Base-by-base conservation (phyloP, 306 rosid genomes). In the Lupinus albus region DNA sequence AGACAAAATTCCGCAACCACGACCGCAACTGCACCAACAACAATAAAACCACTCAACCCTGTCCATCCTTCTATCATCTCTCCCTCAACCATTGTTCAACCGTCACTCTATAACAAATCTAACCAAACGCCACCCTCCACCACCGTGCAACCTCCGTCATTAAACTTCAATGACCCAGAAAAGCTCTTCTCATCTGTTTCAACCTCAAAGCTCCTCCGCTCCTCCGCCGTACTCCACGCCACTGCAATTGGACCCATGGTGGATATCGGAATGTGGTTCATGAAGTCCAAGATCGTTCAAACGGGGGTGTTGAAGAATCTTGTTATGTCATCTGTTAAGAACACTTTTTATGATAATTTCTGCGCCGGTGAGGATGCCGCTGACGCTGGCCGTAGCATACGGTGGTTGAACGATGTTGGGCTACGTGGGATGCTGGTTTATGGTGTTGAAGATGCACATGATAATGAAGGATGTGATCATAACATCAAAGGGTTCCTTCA, bases 341-440 rank as follows among this genome's bases (percentile, higher is more conserved):
- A 38, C 38, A 86, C 85, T 15, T 87, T 93, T 12, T 93, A 56
- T 50, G 83, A 70, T 2, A 87, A 93, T 13, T 93, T 93, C 21
- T 93, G 99, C 67, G 99, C 94, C 71, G 99, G 97, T 6, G 90
- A 88, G 62, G 86, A 90, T 5, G 65, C 84, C 4, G 71, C 1
- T 4, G 44, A 61, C 4, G 77, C 68, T 3, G 73, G 77, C 0
- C 35, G 50, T 68, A 77, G 62, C 8, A 71, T 77, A 3, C 6
- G 35, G 44, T 45, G 28, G 13, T 57, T 93, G 4, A 73, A 80
- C 28, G 81, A 79, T 3, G 79, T 69, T 0, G 96, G 97, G 0
- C 64, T 93, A 1, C 70, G 99, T 6, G 83, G 91, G 50, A 93
- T 93, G 96, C 81, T 90, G 0, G 91, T 68, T 8, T 93, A 90